These are phyloP conservation scores for Fusarium sp. DNA, from an alignment of 2,329 filamentous ascomycete species.

Conservation along the genomic window DNA sequence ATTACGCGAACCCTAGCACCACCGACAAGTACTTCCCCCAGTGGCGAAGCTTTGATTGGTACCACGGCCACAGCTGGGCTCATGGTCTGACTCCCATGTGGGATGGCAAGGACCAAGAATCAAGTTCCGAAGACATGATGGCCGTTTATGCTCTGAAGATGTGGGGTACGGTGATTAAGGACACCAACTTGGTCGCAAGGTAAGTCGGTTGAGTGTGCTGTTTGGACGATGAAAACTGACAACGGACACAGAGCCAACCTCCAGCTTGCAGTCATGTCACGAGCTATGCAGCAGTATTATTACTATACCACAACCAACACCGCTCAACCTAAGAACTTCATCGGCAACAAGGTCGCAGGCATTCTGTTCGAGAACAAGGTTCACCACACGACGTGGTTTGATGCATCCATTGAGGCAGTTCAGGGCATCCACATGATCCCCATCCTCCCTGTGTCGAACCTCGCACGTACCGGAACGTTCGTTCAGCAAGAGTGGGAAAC, in stretches of 20 bases:
- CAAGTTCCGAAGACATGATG: slow-evolving; percentile 90
- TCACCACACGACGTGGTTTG: slow-evolving; percentile 93
- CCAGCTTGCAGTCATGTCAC: slow-evolving; percentile 82
- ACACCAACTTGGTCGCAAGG: slow-evolving; percentile 83
- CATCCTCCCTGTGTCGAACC: slow-evolving; percentile 74
- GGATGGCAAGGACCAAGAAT: slow-evolving; percentile 88
- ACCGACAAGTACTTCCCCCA: slow-evolving; percentile 83
- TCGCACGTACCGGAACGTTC: slow-evolving; percentile 76
- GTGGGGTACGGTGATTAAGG: slow-evolving; percentile 86
- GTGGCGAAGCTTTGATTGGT: slow-evolving; percentile 91
- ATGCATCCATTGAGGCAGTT: slow-evolving; percentile 77
- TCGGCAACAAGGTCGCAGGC: slow-evolving; percentile 79
- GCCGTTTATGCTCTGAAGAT: slow-evolving; percentile 90
- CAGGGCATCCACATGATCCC: slow-evolving; percentile 88
- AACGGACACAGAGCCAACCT: slow-evolving; percentile 72
- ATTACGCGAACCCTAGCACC: slow-evolving; percentile 80
- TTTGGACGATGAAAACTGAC: slow-evolving; percentile 7
- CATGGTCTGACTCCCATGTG: slow-evolving; percentile 78
- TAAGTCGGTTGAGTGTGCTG: slow-evolving; percentile 46
- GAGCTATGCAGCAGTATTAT: slow-evolving; percentile 84
- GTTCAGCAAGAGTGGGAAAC: slow-evolving; percentile 85
- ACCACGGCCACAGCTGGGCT: slow-evolving; percentile 93
- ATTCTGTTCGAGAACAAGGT: slow-evolving; percentile 95
- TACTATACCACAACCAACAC: slow-evolving; percentile 78
- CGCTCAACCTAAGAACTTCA: slow-evolving; percentile 79